These are phyloP conservation scores for Alternaria brassicicola DNA, from an alignment of 2,329 filamentous ascomycete genomes.

Conservation along the genomic window DNA sequence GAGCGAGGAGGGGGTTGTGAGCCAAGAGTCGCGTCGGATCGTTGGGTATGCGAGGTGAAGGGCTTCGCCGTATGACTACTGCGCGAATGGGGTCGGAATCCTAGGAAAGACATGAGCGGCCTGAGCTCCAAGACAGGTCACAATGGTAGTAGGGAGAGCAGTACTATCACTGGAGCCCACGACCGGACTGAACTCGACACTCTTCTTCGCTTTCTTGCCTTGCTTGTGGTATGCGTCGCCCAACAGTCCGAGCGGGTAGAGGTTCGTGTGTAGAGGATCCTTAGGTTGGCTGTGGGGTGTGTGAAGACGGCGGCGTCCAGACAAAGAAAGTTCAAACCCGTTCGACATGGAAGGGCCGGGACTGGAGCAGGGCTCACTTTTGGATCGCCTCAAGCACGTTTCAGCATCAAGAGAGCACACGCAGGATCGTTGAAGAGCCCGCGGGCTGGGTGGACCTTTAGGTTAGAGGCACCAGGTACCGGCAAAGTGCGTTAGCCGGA, in stretches of 20 bases:
- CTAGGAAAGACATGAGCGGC: conserved; percentile 51
- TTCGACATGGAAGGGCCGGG: conserved; percentile 45
- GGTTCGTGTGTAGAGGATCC: conserved; percentile 40
- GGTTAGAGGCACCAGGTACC: conserved; percentile 35
- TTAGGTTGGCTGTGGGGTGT: conserved; percentile 28
- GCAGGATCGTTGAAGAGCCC: conserved; percentile 32
- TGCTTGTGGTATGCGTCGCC: conserved; percentile 29
- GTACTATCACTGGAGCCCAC: conserved; percentile 42
- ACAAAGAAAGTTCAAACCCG: conserved; percentile 41
- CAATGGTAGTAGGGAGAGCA: conserved; percentile 30
- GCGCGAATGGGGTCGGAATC: conserved; percentile 47
- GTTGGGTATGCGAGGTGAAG: conserved; percentile 27
- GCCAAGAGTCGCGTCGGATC: conserved; percentile 35
- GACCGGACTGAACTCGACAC: conserved; percentile 43
- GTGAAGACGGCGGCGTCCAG: conserved; percentile 34
- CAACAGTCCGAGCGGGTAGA: conserved; percentile 44
- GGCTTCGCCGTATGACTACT: conserved; percentile 35
- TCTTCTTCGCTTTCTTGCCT: conserved; percentile 40
- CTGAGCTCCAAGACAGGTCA: conserved; percentile 45
- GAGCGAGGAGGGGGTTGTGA: conserved; percentile 41
- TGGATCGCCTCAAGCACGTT: conserved; percentile 49
- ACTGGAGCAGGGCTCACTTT: conserved; percentile 39
- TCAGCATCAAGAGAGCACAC: conserved; percentile 46
- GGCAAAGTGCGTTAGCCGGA: conserved; percentile 31
- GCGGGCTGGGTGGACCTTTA: conserved; percentile 35